Base-by-base conservation (phyloP, 371 early-diverging fungal genomes). In the Haplosporangium sp. region DNA sequence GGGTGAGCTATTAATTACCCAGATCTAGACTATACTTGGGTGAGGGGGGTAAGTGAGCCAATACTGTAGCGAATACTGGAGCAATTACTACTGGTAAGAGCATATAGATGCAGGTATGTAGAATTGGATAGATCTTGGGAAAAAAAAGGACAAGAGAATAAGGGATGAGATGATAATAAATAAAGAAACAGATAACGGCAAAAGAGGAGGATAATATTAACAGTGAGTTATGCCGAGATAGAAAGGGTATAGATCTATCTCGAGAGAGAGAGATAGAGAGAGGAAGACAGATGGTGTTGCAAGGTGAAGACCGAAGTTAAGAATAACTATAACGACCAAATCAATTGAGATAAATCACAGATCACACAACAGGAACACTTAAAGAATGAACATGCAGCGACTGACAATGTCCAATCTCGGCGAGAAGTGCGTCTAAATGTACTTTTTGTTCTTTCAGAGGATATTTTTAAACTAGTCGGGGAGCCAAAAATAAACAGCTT, bases 401-500 rank as follows among this genome's bases (percentile, higher is more conserved):
- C 27, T 27, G 27, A 27, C 27, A 27, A 27, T 27, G 27, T 27
- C 27, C 45, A 10, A 45, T 4, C 15, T 10, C 45, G 15, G 15
- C 15, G 45, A 15, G 42, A 42, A 27, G 27, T 42, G 42, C 42
- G 42, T 42, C 8, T 42, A 42, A 6, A 42, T 45, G 4, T 45
- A 45, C 45, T 45, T 27, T 27, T 27, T 10, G 45, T 15, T 15
- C 45, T n/a, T n/a, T 15, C 7, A n/a, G 4, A 15, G 15, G 50
- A n/a, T 50, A 50, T 50, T 55, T 55, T 55, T 55, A 15, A 55
- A 55, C 55, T 55, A 15, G 45, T 45, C 55, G 55, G 55, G 55
- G 55, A 34, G 35, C 35, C 55, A 55, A 55, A 55, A 55, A 55
- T 55, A 55, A 55, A 55, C 50, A 50, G 50, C n/a, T 56, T 58